These are phyloP conservation scores for Suhomyces ambrosiae DNA, from an alignment of 1,139 yeast genomes.

Conservation along the genomic window DNA sequence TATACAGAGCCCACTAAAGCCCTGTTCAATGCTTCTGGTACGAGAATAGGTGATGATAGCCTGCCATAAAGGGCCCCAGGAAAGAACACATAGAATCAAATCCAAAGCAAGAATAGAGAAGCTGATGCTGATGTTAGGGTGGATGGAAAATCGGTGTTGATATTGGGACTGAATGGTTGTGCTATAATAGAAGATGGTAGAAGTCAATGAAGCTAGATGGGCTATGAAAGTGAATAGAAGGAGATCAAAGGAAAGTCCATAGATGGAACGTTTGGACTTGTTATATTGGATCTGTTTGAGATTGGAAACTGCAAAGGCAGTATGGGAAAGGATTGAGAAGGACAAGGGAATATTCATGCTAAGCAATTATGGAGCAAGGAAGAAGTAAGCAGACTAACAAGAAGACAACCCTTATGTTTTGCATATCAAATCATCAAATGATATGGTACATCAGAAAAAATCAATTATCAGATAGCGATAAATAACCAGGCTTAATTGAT, in stretches of 20 bases:
- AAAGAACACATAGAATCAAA: conserved; percentile 14
- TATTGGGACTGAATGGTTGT: conserved; percentile 18
- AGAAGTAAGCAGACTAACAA: too few species aligned
- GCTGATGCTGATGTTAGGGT: conserved; percentile 17
- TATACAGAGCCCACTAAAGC: conserved; percentile 22
- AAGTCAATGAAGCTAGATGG: conserved; percentile 14
- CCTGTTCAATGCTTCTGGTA: conserved; percentile 28
- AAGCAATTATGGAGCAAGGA: too few species aligned
- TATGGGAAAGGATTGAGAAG: too few species aligned
- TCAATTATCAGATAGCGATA: too few species aligned
- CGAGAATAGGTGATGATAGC: conserved; percentile 18
- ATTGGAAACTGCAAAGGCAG: conserved; percentile 6
- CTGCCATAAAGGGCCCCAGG: conserved; percentile 19
- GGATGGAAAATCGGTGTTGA: conserved; percentile 23
- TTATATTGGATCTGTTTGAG: conserved; percentile 23
- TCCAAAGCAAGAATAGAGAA: conserved; percentile 18
- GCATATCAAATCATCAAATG: too few species aligned
- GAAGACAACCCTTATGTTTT: too few species aligned
- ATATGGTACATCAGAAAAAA: too few species aligned
- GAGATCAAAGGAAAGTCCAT: conserved; percentile 34
- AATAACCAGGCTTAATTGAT: too few species aligned
- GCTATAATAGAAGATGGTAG: conserved; percentile 20
- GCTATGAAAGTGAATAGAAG: conserved; percentile 19
- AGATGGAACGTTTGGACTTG: conserved; percentile 24
- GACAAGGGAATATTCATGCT: too few species aligned